A percentile compares a stretch with the other conserved stretches of the same genome.
Evolutionary conservation across 768 basidiomycete genomes (phyloP).

Genomic region (Calvatia gigantea): DNA sequence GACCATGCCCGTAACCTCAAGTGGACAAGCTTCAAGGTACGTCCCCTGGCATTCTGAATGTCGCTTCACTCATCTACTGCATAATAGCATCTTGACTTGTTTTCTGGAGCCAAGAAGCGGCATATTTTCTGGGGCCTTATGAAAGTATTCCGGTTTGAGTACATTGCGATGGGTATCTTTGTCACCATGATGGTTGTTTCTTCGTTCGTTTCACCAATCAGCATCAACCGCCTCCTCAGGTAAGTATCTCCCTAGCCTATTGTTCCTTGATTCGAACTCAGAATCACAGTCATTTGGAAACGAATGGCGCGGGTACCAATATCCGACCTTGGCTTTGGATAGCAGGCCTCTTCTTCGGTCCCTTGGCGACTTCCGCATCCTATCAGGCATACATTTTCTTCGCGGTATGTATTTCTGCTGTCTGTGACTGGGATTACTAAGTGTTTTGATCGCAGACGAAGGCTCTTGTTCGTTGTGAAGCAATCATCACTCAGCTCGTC

Average conservation of each 20-base stretch:
- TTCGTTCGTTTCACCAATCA: constrained; percentile 34
- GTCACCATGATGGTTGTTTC: constrained; percentile 23
- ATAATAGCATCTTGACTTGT: constrained; percentile 35
- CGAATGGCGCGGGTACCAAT: constrained; percentile 8
- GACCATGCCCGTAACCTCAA: constrained; percentile 36
- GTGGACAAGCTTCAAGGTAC: constrained; percentile 23
- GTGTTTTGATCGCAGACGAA: too few relatives aligned
- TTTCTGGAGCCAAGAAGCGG: constrained; percentile 32
- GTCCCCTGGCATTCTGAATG: not conserved
- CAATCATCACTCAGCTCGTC: constrained; percentile 34
- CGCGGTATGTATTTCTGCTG: too few relatives aligned
- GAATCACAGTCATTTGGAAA: constrained; percentile 22
- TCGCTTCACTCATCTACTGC: not conserved
- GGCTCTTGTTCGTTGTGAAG: constrained; percentile 44
- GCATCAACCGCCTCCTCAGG: constrained; percentile 39
- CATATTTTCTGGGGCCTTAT: constrained; percentile 48
- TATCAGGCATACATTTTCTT: constrained; percentile 32
- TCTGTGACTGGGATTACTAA: too few relatives aligned
- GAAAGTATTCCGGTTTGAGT: constrained; percentile 32
- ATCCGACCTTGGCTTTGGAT: constrained; percentile 20
- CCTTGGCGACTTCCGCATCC: constrained; percentile 14
- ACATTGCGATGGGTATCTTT: constrained; percentile 25
- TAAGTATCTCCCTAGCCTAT: constrained; percentile 16
- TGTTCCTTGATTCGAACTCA: too few relatives aligned
- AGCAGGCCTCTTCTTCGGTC: constrained; percentile 8